Conservation (phyloP, 2,329 filamentous ascomycete genomes). For the Phaeosphaeria sp. region DNA sequence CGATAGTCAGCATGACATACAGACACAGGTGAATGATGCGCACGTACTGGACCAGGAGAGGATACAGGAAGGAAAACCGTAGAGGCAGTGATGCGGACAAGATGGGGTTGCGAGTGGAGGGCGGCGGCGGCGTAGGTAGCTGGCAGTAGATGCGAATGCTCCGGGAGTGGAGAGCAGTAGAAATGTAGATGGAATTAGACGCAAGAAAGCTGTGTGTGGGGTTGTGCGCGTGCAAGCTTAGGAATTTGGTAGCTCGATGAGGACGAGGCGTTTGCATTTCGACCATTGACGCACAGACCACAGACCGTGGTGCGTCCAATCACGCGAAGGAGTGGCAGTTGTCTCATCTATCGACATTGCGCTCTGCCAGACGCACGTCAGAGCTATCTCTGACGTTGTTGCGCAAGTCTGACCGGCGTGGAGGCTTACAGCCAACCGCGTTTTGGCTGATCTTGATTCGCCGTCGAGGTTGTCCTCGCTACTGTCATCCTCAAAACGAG, state of each 20-base stretch:
- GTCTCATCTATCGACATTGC: conserved; percentile 1
- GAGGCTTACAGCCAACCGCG: not conserved
- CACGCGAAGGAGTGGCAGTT: not conserved
- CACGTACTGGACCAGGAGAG: conserved; percentile 21
- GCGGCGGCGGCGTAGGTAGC: conserved; percentile 19
- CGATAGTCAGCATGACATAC: conserved; percentile 1
- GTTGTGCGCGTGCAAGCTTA: conserved; percentile 5
- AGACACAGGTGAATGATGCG: conserved; percentile 7
- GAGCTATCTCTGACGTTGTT: not conserved
- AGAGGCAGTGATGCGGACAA: conserved; percentile 5
- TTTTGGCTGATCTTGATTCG: not conserved
- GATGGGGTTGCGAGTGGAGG: conserved; percentile 6
- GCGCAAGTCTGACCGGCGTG: not conserved
- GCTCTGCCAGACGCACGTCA: not conserved
- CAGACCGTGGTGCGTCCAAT: not conserved
- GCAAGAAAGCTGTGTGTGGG: conserved; percentile 2
- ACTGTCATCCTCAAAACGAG: not conserved
- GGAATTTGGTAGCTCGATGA: not conserved
- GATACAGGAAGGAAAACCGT: conserved; percentile 18
- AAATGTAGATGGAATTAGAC: conserved; percentile 10
- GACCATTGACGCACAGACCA: too few relatives aligned
- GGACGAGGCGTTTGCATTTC: not conserved
- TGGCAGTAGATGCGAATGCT: conserved; percentile 20
- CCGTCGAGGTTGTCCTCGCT: not conserved
- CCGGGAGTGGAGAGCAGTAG: conserved; percentile 17